Evolutionary conservation across 2,329 filamentous ascomycete species (phyloP).

Genomic region (Chrysoporthe puriensis): DNA sequence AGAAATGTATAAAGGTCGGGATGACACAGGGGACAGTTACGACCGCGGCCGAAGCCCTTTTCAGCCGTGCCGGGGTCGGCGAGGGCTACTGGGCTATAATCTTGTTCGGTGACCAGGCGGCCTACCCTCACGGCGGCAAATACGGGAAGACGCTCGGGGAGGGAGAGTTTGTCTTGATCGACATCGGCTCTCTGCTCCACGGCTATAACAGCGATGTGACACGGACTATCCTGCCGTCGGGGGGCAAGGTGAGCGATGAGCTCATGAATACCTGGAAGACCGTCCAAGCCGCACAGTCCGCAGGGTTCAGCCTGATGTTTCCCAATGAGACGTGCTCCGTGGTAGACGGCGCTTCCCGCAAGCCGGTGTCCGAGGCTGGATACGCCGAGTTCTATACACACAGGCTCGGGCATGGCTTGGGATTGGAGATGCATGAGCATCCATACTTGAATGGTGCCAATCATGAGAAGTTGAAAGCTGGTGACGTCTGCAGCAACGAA

Average conservation of each 20-base stretch:
- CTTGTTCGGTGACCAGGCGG: constrained; percentile 37
- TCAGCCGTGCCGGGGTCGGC: constrained; percentile 34
- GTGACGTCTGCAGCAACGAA: constrained; percentile 36
- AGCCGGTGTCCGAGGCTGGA: constrained; percentile 32
- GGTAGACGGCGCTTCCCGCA: constrained; percentile 36
- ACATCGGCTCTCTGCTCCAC: constrained; percentile 37
- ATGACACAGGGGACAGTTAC: constrained; percentile 35
- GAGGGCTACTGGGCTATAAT: constrained; percentile 36
- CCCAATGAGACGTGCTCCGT: constrained; percentile 36
- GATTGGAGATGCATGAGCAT: constrained; percentile 37
- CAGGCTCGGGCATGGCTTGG: constrained; percentile 36
- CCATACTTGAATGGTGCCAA: constrained; percentile 39
- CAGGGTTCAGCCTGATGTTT: constrained; percentile 35
- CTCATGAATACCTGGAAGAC: constrained; percentile 35
- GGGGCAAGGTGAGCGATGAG: constrained; percentile 32
- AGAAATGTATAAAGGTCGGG: constrained; percentile 34
- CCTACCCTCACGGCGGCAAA: constrained; percentile 37
- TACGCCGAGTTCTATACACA: constrained; percentile 37
- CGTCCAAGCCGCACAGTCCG: constrained; percentile 33
- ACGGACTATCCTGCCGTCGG: constrained; percentile 35
- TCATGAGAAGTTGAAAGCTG: constrained; percentile 34
- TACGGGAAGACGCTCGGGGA: constrained; percentile 34
- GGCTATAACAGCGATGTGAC: constrained; percentile 38
- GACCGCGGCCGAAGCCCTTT: constrained; percentile 31
- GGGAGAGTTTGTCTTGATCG: constrained; percentile 37